Evolutionary conservation across 225 moss, liverwort and hornwort species (phyloP), one percentile per base, ranked within the genome.

Genomic region (Takakia lepidozioides): DNA sequence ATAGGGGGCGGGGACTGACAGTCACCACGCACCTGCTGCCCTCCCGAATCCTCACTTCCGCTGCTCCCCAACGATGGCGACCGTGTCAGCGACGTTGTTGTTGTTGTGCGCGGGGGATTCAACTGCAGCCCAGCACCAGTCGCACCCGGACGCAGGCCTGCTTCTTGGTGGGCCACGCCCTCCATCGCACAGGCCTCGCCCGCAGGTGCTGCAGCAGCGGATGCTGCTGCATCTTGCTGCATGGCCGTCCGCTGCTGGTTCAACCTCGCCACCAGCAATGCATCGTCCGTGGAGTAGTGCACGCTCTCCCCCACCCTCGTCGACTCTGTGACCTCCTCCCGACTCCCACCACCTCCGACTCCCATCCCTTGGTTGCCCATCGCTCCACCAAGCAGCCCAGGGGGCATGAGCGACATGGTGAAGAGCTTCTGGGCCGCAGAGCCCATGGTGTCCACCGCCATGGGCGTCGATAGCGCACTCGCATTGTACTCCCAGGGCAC

Each of bases 21-120:
- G 9, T 66, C 75, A 53, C 64, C 61, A 35, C 56, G 67, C 39
- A 25, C 45, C 43, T 64, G 70, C 51, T 74, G 87, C 3, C 80
- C 67, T 7, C 87, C 87, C n/a, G 95, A 95, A 49, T 90, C 95
- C 50, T 95, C 95, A 57, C 95, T 95, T 5, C 87, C 90, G 39
- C 87, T 90, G 61, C 90, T 90, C 20, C 95, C 95, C 8, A 90
- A 72, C 4, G 95, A 95, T 11, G 90, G 66, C 2, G 90, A 95
- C 58, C 95, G 65, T 8, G 80, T 75, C 10, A 90, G 74, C 0
- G 84, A 75, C 10, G 65, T 39, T 27, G 56, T 59, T 14, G 49
- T 60, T 17, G 72, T 64, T 23, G 62, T 23, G 22, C 61, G 82
- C 14, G 27, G 13, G n/a, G n/a, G n/a, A n/a, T 35, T 64, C 18